These are phyloP conservation scores for Colletotrichum sp. DNA, from an alignment of 2,329 filamentous ascomycete species.

Conservation along the genomic window DNA sequence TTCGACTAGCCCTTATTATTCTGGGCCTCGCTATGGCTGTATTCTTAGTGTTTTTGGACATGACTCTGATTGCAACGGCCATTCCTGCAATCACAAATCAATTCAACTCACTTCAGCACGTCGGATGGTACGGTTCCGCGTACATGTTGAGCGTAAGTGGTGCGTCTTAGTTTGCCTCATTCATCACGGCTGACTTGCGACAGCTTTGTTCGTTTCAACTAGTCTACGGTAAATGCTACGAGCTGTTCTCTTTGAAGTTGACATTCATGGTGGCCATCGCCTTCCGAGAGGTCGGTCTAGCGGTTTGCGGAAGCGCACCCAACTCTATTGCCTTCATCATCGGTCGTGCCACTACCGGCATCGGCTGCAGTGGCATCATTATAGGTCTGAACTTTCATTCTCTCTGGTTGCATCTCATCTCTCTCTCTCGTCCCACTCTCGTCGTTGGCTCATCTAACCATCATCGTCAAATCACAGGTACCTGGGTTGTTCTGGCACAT, in stretches of 20 bases:
- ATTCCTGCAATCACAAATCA: constrained; percentile 55
- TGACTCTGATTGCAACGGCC: constrained; percentile 31
- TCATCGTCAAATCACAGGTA: constrained; percentile 33
- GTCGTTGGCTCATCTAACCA: neutral
- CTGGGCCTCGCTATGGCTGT: constrained; percentile 58
- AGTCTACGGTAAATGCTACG: constrained; percentile 32
- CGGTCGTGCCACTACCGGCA: constrained; percentile 40
- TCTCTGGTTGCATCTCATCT: neutral
- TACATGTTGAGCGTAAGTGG: constrained; percentile 45
- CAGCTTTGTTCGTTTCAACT: constrained; percentile 27
- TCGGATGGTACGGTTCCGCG: constrained; percentile 61
- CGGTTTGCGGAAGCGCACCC: constrained; percentile 29
- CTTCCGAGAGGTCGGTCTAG: constrained; percentile 28
- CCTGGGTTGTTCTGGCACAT: constrained; percentile 41
- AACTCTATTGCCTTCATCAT: constrained; percentile 39
- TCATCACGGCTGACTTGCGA: neutral
- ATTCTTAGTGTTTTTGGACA: constrained; percentile 46
- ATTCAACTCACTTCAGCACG: constrained; percentile 54
- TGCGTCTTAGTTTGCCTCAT: neutral
- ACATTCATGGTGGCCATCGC: constrained; percentile 28
- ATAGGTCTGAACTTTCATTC: constrained; percentile 23
- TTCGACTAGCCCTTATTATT: constrained; percentile 50
- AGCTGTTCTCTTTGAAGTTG: constrained; percentile 31
- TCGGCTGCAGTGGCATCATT: constrained; percentile 39
- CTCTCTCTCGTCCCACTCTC: neutral